Conservation (phyloP, 495 filamentous ascomycete genomes). For the Astrothelium subdiscretum region DNA sequence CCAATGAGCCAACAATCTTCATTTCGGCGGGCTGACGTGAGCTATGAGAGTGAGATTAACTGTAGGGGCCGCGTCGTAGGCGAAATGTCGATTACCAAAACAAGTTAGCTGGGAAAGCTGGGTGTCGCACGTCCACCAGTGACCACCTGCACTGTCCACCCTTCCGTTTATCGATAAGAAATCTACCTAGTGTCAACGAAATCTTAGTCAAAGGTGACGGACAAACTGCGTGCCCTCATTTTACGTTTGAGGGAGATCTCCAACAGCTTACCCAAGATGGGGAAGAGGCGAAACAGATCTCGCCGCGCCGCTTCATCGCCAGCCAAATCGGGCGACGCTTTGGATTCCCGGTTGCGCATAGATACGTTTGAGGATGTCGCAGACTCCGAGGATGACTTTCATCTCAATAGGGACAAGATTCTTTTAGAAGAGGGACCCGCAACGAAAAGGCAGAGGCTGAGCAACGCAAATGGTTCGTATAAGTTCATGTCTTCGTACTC, state of each 20-base stretch:
- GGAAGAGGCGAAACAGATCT: background rate
- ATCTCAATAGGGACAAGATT: conserved; percentile 69
- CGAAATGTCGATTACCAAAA: background rate
- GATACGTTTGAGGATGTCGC: conserved; percentile 73
- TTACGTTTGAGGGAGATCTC: background rate
- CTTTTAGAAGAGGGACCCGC: conserved; percentile 69
- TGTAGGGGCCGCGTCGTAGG: no score
- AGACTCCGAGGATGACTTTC: conserved; percentile 87
- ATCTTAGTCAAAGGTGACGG: no score
- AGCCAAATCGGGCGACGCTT: background rate
- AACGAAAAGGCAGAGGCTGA: conserved; percentile 53
- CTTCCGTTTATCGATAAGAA: background rate
- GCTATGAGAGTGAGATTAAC: no score
- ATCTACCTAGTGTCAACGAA: no score
- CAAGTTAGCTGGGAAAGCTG: background rate
- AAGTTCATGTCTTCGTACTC: background rate
- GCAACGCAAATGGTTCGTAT: background rate
- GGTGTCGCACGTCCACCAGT: no score
- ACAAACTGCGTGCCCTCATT: no score
- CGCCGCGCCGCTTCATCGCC: background rate
- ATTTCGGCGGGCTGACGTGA: background rate
- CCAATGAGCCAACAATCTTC: background rate
- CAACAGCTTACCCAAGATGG: conserved; percentile 3
- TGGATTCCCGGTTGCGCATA: conserved; percentile 28
- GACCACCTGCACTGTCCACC: no score